A percentile compares a stretch with the other conserved stretches of the same genome.
Conservation (phyloP, 2,329 filamentous ascomycete species). For the Zarea fungicola region DNA sequence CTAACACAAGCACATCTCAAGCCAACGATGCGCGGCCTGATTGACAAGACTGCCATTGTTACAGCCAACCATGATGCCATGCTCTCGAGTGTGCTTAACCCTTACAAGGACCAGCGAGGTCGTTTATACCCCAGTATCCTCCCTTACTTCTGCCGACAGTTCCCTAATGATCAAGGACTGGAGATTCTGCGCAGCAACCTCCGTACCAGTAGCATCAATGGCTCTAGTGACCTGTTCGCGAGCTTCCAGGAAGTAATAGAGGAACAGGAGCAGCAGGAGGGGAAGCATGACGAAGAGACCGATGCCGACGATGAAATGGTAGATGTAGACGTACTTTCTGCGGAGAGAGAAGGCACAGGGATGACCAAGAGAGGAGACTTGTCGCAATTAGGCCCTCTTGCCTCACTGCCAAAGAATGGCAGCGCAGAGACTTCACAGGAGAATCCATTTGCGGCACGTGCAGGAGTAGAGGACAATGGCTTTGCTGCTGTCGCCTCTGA, state of each 20-base stretch:
- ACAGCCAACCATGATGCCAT: conserved; percentile 65
- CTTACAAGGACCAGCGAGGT: conserved; percentile 59
- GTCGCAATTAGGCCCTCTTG: not conserved
- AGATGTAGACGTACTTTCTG: conserved; percentile 6
- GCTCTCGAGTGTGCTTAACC: conserved; percentile 77
- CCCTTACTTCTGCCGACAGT: conserved; percentile 68
- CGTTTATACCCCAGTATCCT: conserved; percentile 67
- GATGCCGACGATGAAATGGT: conserved; percentile 25
- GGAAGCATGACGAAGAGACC: conserved; percentile 31
- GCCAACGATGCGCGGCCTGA: conserved; percentile 64
- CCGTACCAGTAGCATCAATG: conserved; percentile 30
- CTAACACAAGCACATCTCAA: conserved; percentile 63
- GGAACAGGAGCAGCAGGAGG: conserved; percentile 33
- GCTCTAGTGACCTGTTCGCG: conserved; percentile 24
- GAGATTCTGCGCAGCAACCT: conserved; percentile 66
- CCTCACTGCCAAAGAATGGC: conserved; percentile 2
- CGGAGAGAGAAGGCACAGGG: not conserved
- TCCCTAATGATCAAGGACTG: conserved; percentile 56
- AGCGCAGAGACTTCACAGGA: conserved; percentile 14
- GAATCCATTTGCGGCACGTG: conserved; percentile 32
- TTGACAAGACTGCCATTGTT: conserved; percentile 78
- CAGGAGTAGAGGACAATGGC: conserved; percentile 16
- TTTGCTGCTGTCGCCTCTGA: conserved; percentile 16
- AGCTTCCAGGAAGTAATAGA: conserved; percentile 31
- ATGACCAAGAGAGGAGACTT: not conserved